Base-by-base conservation (phyloP, 352 stramenopile species). In the Globisporangium lucens region DNA sequence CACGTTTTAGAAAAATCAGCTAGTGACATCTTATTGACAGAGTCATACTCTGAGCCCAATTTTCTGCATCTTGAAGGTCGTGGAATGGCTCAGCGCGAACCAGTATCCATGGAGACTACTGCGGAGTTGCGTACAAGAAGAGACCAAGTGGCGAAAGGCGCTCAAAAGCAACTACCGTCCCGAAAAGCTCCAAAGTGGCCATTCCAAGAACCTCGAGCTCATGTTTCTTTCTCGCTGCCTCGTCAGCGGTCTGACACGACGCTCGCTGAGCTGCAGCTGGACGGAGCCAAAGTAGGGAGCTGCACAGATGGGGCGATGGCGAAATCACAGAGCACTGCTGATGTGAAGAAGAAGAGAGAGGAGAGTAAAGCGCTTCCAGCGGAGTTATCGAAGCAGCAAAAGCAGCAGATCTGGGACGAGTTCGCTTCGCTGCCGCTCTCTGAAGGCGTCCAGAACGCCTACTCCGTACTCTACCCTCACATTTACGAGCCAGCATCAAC, bases 391-490 rank as follows among this genome's bases (percentile, higher is more conserved):
- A 77, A 76, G 46, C 46, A 75, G 13, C 74, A 80, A 27, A 79
- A 79, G 56, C 57, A 79, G 35, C 56, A 51, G 6, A 63, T 89
- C 0, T 91, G 83, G 83, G 66, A 66, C 10, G 67, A 85, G 1
- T 91, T 89, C 56, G 59, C 72, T 3, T 41, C 61, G 0, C 51
- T 67, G 4, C 72, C 77, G 7, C 68, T 88, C 17, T 84, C 75
- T 5, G 61, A 69, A 9, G 66, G 61, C n/a, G 72, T 88, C 3
- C 79, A 82, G n/a, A 79, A 89, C 20, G 81, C 83, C 6, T 91
- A 91, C 61, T 69, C 81, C 0, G 75, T 78, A 41, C 47, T 91
- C 9, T 89, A 91, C 61, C 81, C 81, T 0, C 68, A 77, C 41
- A 73, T 76, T 38, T 89, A 89, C 65, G 60, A 15, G 46, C 10